phyloP scores from a whole-genome alignment of 306 rosid species.

The Prunus dulcis region DNA sequence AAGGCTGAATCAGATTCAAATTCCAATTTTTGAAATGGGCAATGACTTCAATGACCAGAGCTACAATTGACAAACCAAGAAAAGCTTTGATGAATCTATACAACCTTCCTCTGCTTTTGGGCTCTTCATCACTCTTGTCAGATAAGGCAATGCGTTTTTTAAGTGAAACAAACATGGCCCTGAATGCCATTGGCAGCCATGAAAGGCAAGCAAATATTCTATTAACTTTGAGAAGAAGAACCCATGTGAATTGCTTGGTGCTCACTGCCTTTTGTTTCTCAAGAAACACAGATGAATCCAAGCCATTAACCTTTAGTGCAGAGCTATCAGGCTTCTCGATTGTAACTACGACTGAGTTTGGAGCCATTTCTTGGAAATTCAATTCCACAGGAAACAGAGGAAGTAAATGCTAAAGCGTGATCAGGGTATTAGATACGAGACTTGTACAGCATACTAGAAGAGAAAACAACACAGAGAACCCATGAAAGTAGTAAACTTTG shows the following conservation, averaged over 20 bases:
- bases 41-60: slow-evolving; percentile 59
- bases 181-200: slow-evolving; percentile 58
- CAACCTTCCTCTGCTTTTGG: slow-evolving; percentile 57
- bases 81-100: slow-evolving; percentile 67
- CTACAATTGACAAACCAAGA: slow-evolving; percentile 60
- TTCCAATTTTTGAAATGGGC: slow-evolving; percentile 87
- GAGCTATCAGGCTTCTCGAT: slow-evolving; percentile 54
- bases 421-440: slow-evolving; percentile 16
- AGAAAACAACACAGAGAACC: background rate
- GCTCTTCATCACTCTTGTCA: slow-evolving; percentile 53
- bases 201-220: slow-evolving; percentile 60
- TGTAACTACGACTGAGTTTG: slow-evolving; percentile 52
- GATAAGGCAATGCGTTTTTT: slow-evolving; percentile 69
- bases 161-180: slow-evolving; percentile 38
- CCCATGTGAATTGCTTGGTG: slow-evolving; percentile 80
- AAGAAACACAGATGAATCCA: slow-evolving; percentile 49
- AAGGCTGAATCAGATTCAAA: slow-evolving; percentile 64
- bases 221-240: slow-evolving; percentile 80
- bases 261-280: slow-evolving; percentile 68
- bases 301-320: slow-evolving; percentile 42
- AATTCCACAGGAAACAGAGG: background rate
- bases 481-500: slow-evolving; percentile 8
- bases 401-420: slow-evolving; percentile 11
- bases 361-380: slow-evolving; percentile 52
- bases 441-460: background rate